These are phyloP conservation scores for Exobasidium rhododendri DNA, from an alignment of 1,284 basidiomycete species.

Conservation along the genomic window DNA sequence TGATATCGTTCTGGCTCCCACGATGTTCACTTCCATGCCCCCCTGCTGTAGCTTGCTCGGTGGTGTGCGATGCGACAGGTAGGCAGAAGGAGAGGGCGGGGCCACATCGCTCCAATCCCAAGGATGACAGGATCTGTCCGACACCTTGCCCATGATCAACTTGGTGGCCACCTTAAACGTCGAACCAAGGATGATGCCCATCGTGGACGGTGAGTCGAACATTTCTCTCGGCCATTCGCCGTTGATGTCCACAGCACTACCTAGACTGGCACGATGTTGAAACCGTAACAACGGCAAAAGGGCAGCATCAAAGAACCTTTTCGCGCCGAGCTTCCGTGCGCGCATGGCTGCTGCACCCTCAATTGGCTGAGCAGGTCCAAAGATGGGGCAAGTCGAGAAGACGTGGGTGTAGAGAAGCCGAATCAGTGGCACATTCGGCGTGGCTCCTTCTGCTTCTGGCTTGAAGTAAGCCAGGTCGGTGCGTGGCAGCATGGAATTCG, in stretches of 20 bases:
- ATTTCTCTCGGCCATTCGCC: conserved; percentile 47
- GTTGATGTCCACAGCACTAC: conserved; percentile 35
- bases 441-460: neutral
- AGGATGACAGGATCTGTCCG: neutral
- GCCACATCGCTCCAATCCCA: conserved; percentile 30
- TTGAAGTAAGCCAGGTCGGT: conserved; percentile 16
- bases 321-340: conserved; percentile 28
- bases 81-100: conserved; percentile 42
- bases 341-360: conserved; percentile 22
- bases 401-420: conserved; percentile 48
- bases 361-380: conserved; percentile 27
- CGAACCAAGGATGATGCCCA: conserved; percentile 23
- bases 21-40: conserved; percentile 48
- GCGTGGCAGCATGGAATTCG: neutral
- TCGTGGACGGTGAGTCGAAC: conserved; percentile 35
- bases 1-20: conserved; percentile 34
- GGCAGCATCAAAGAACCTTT: conserved; percentile 35
- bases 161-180: conserved; percentile 36
- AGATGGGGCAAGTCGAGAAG: conserved; percentile 47
- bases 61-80: conserved; percentile 43
- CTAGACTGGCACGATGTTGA: neutral
- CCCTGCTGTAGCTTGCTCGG: conserved; percentile 42
- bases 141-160: conserved; percentile 27
- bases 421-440: conserved; percentile 22
- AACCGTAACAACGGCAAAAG: conserved; percentile 33